Evolutionary conservation across 306 rosid species (phyloP), one percentile per base, ranked within the genome.

Genomic region (Biancaea sappan): DNA sequence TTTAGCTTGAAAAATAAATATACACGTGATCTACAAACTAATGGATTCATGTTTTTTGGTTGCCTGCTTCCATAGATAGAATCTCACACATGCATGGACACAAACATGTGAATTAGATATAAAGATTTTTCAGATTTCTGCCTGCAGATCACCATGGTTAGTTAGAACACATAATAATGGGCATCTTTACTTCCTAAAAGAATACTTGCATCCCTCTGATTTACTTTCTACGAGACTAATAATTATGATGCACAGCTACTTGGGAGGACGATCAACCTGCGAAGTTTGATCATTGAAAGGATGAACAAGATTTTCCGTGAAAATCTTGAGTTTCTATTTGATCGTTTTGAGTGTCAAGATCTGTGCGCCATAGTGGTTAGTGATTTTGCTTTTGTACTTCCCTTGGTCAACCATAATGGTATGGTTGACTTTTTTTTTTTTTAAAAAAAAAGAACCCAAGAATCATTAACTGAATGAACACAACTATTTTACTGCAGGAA

Each of bases 331-430:
- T 94, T 91, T 83, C 85, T 94, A 60, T 94, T 86, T 80, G 98
- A 91, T 83, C 94, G 98, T 69, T 94, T 94, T 56, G 98, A 94
- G 87, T 94, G 96, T 81, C 97, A 94, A 77, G 98, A 94, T 86
- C 90, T 94, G 46, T 94, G 96, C 74, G 94, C 95, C 79, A 80
- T 89, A 72, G 94, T 94, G 89, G 98, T 94, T 68, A 72, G 95
- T 85, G 52, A 59, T 61, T 81, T 80, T 77, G 67, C 75, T 66
- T 78, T 82, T 66, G 61, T 76, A 43, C 68, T 69, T 77, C 31
- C 56, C 64, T 58, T 58, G 73, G 59, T 54, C 57, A 46, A 29
- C 57, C 64, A 44, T 78, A 68, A 41, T 54, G 29, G 75, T 44
- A 41, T 54, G 29, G 75, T 44, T 68, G 62, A 51, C 32, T 51